Conservation (phyloP, 2,329 filamentous ascomycete genomes). For the Trichoderma oligosporum region DNA sequence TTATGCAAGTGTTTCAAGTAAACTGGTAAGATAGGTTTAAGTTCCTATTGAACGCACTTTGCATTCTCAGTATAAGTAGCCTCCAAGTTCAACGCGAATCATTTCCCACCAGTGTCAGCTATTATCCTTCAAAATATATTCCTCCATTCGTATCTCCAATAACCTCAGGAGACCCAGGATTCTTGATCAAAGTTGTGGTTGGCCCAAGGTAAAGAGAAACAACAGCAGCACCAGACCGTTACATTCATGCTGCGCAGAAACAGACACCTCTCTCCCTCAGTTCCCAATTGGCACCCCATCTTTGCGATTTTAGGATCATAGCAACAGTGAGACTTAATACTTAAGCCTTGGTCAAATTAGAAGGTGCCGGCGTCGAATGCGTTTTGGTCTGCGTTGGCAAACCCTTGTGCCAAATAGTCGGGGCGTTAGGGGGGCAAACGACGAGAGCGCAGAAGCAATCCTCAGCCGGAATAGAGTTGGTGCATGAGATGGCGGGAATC, state of each 20-base stretch:
- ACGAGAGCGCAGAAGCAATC: constrained; percentile 30
- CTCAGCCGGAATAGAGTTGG: constrained; percentile 12
- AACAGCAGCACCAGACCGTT: constrained; percentile 25
- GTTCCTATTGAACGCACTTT: no score
- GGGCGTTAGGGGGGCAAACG: constrained; percentile 26
- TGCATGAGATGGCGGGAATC: constrained; percentile 27
- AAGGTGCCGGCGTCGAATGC: not conserved
- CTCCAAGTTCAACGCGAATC: no score
- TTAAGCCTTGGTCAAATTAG: not conserved
- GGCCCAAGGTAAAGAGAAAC: not conserved
- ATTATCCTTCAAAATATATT: no score
- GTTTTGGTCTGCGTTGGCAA: not conserved
- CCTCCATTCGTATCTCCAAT: no score
- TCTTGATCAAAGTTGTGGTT: not conserved
- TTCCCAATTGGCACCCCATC: constrained; percentile 21
- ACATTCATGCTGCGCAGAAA: constrained; percentile 24
- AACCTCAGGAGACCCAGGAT: not conserved
- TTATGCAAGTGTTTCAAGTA: no score
- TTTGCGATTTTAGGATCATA: constrained; percentile 21
- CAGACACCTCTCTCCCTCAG: constrained; percentile 18
- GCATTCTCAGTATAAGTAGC: no score
- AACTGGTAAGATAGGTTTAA: no score
- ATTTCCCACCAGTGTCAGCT: no score
- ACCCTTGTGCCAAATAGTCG: constrained; percentile 21
- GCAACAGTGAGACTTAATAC: constrained; percentile 24